Conservation (phyloP, 805 yeast genomes). For the Cephaloascus fragrans region DNA sequence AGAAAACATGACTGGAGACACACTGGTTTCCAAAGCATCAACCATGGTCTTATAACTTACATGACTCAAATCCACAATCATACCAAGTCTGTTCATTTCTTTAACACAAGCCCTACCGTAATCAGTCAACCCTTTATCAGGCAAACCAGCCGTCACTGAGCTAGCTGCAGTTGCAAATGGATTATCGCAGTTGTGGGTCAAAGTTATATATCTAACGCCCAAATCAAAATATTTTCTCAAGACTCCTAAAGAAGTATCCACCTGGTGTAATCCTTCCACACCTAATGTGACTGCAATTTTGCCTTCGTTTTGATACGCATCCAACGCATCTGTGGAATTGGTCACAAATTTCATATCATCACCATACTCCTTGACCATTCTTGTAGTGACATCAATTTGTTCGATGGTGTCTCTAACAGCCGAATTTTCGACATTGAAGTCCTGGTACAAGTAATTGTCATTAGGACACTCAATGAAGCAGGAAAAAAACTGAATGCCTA, state of each 20-base stretch:
- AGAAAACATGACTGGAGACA: conserved; percentile 39
- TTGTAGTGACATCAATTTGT: conserved; percentile 39
- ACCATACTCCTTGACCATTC: conserved; percentile 32
- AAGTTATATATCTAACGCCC: conserved; percentile 44
- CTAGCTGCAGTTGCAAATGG: conserved; percentile 50
- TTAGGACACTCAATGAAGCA: conserved; percentile 38
- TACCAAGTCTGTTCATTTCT: conserved; percentile 44
- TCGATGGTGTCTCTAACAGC: conserved; percentile 45
- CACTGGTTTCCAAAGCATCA: conserved; percentile 27
- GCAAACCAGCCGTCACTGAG: conserved; percentile 32
- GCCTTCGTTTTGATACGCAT: conserved; percentile 14
- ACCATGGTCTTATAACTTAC: conserved; percentile 38
- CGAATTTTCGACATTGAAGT: conserved; percentile 31
- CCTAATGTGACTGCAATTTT: conserved; percentile 40
- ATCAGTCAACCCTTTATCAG: conserved; percentile 32
- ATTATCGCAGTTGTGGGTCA: conserved; percentile 48
- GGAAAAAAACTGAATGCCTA: conserved; percentile 43
- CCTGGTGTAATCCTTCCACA: conserved; percentile 45
- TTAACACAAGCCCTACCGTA: conserved; percentile 28
- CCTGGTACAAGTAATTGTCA: conserved; percentile 26
- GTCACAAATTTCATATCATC: conserved; percentile 27
- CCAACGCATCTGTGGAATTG: conserved; percentile 29
- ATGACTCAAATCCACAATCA: conserved; percentile 43
- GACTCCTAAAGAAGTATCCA: conserved; percentile 38
- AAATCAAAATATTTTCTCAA: conserved; percentile 37